Evolutionary conservation across 495 filamentous ascomycete species (phyloP).

Genomic region (Neurospora africana): DNA sequence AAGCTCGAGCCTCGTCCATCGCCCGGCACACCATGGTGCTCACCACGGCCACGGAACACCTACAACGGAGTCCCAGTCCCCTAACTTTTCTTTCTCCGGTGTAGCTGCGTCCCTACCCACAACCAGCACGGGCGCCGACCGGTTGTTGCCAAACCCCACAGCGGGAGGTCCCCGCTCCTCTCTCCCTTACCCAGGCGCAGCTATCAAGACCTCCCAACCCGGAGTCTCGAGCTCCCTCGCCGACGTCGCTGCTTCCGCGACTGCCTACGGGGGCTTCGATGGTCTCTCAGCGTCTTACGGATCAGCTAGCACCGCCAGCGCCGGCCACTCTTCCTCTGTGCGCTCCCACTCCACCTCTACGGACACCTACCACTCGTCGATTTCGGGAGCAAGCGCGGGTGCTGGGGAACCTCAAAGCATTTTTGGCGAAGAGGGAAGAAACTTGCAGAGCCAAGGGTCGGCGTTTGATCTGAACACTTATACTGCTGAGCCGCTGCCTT

Average conservation of each 20-base stretch:
- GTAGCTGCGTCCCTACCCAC: constrained; percentile 30
- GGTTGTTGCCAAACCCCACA: constrained; percentile 27
- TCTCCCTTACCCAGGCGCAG: constrained; percentile 18
- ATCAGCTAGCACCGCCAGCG: background rate
- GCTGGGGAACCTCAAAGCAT: constrained; percentile 5
- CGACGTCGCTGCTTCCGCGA: constrained; percentile 15
- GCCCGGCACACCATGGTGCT: constrained; percentile 19
- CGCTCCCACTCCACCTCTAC: constrained; percentile 5
- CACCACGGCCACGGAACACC: constrained; percentile 2
- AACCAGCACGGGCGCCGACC: constrained; percentile 20
- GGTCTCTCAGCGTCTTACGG: constrained; percentile 4
- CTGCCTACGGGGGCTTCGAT: constrained; percentile 6
- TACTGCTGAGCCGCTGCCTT: constrained; percentile 9
- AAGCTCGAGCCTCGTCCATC: constrained; percentile 22
- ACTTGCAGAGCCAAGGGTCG: constrained; percentile 12
- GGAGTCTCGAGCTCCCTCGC: constrained; percentile 12
- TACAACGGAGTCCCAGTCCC: constrained; percentile 17
- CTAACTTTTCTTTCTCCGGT: constrained; percentile 28
- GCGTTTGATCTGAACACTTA: constrained; percentile 13
- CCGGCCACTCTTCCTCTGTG: constrained; percentile 4
- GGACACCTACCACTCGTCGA: constrained; percentile 6
- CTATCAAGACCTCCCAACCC: constrained; percentile 7
- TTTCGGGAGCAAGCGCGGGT: constrained; percentile 6
- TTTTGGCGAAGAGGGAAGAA: constrained; percentile 15
- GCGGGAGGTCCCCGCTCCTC: constrained; percentile 15